Percentiles rank a stretch among this genome's conserved stretches.
These are phyloP conservation scores for Leptodontidium sp. DNA, from an alignment of 2,329 filamentous ascomycete species.

Conservation along the genomic window DNA sequence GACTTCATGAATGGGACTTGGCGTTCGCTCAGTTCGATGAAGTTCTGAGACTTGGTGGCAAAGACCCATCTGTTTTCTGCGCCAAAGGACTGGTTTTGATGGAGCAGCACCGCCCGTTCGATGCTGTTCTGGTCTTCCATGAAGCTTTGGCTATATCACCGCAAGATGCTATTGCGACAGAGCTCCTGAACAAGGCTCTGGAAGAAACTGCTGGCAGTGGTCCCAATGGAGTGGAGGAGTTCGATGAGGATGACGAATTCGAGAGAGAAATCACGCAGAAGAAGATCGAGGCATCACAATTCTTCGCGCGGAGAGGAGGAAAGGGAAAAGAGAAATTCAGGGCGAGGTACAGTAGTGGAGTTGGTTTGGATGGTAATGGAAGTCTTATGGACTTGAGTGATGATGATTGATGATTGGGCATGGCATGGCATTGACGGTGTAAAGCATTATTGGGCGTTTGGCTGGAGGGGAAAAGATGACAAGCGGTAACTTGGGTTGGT, in stretches of 20 bases:
- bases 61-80: constrained; percentile 79
- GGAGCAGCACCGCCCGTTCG: constrained; percentile 76
- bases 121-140: constrained; percentile 84
- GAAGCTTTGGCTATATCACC: constrained; percentile 82
- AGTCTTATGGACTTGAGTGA: constrained; percentile 66
- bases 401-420: constrained; percentile 51
- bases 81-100: constrained; percentile 86
- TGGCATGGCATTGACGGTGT: constrained; percentile 17
- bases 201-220: constrained; percentile 62
- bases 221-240: constrained; percentile 42
- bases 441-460: constrained; percentile 12
- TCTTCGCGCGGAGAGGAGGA: constrained; percentile 39
- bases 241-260: constrained; percentile 61
- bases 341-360: constrained; percentile 48
- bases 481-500: background rate
- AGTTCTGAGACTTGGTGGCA: constrained; percentile 82
- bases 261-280: constrained; percentile 60
- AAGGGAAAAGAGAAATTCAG: constrained; percentile 54
- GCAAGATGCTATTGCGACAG: constrained; percentile 83
- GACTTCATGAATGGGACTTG: constrained; percentile 71
- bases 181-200: constrained; percentile 76
- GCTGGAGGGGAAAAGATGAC: background rate
- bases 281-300: constrained; percentile 54
- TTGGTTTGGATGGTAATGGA: constrained; percentile 49
- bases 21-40: constrained; percentile 86